Conservation (phyloP, 2,329 filamentous ascomycete genomes). For the Plenodomus tracheiphilus region DNA sequence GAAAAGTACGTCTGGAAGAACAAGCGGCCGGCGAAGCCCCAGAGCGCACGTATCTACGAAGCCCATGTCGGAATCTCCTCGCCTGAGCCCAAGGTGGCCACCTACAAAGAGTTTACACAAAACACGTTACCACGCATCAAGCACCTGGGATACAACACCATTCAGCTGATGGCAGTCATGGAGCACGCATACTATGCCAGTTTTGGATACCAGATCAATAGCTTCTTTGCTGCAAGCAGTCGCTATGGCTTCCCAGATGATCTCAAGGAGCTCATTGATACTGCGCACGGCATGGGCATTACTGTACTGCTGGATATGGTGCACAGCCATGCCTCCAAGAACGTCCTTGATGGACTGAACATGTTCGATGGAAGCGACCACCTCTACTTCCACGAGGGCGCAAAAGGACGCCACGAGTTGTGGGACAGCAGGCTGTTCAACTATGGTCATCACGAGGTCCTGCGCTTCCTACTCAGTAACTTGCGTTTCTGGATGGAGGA, state of each 20-base stretch:
- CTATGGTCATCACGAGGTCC: constrained; percentile 90
- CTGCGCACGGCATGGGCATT: constrained; percentile 87
- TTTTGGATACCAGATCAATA: constrained; percentile 98
- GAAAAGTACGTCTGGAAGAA: constrained; percentile 86
- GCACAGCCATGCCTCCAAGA: constrained; percentile 97
- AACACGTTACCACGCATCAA: constrained; percentile 92
- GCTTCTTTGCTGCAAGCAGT: constrained; percentile 96
- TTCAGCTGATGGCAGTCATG: constrained; percentile 99
- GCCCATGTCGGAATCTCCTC: constrained; percentile 98
- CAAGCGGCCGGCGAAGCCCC: constrained; percentile 76
- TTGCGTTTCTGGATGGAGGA: constrained; percentile 99
- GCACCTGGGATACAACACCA: constrained; percentile 90
- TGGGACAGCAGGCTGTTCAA: constrained; percentile 99
- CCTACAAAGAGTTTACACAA: constrained; percentile 95
- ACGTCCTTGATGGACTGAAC: constrained; percentile 92
- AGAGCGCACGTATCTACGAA: constrained; percentile 91
- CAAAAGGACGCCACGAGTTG: constrained; percentile 82
- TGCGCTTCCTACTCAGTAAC: constrained; percentile 95
- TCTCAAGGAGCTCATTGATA: constrained; percentile 94
- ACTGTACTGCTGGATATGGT: constrained; percentile 93
- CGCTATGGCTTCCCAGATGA: constrained; percentile 93
- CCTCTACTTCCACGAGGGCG: constrained; percentile 90
- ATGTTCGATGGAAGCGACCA: constrained; percentile 95
- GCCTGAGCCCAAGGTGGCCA: constrained; percentile 83
- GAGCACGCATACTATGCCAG: constrained; percentile 99